Base-by-base conservation (phyloP, 257 asterid genomes). In the Perilla frutescens region DNA sequence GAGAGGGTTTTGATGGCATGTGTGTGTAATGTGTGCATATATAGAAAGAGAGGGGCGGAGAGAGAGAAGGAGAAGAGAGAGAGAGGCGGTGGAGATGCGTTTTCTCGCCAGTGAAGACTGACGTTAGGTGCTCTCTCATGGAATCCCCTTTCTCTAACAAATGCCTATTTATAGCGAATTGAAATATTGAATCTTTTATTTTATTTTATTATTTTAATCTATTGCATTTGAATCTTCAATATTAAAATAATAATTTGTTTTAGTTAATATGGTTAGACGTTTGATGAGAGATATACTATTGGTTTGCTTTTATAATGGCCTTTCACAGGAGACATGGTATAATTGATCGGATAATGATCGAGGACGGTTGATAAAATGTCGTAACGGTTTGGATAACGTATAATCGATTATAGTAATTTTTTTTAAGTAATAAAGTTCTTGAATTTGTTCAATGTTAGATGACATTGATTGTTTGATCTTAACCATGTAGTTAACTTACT, bases 1-100 rank as follows among this genome's bases (percentile, higher is more conserved):
- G 65, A 39, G 82, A 67, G 84, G 84, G 80, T 80, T 77, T 77
- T 50, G 79, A 73, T 66, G 84, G 80, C 69, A 70, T 76, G 69
- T 57, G 86, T 62, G 77, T 51, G 79, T 36, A 66, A 47, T 65
- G 77, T 50, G 73, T 49, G 67, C 44, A 59, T 54, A 20, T 45
- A 54, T 12, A 13, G 59, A 57, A 62, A 53, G 71, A 43, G 62
- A 45, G 39, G 58, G 67, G 67, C 1, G 66, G 14, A 12, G 66
- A 7, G 43, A 6, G 41, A 51, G 43, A 59, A 51, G 64, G 41
- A 49, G 45, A 20, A 71, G 55, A 67, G 60, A 79, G 79, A 69
- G 76, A 53, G 80, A 71, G 84, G 75, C 84, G 81, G 84, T 69
- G 80, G 37, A 20, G 70, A 41, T 73, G 68, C 79, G 86, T 55